Conservation (phyloP, 768 basidiomycete species). For the Dentipellis fragilis region DNA sequence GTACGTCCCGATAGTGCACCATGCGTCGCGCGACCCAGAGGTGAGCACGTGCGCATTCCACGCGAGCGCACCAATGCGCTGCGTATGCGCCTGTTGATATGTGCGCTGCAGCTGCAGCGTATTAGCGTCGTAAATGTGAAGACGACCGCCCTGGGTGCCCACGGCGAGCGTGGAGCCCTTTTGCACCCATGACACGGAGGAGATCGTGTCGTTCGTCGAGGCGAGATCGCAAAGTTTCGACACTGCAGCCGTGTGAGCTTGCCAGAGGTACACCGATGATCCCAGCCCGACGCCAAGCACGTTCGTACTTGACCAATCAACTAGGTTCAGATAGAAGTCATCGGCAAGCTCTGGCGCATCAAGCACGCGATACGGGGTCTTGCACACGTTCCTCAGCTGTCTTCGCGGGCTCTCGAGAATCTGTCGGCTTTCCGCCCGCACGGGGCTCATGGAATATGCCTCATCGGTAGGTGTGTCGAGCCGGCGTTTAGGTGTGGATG, state of each 20-base stretch:
- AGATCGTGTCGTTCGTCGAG: conserved; percentile 59
- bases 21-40: conserved; percentile 85
- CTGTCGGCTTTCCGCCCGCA: conserved; percentile 71
- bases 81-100: conserved; percentile 75
- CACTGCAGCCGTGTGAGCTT: conserved; percentile 86
- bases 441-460: conserved; percentile 85
- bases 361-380: conserved; percentile 93
- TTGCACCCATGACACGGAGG: conserved; percentile 91
- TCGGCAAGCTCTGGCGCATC: conserved; percentile 97
- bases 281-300: conserved; percentile 90
- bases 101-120: conserved; percentile 68
- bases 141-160: conserved; percentile 79
- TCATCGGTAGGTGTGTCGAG: conserved; percentile 83
- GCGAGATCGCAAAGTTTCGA: conserved; percentile 82
- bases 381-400: conserved; percentile 73
- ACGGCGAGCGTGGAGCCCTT: conserved; percentile 87
- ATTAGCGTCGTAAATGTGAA: conserved; percentile 91
- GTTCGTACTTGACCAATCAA: conserved; percentile 95
- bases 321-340: conserved; percentile 96
- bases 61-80: conserved; percentile 87
- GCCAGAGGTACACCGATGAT: conserved; percentile 93
- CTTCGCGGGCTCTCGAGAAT: conserved; percentile 81
- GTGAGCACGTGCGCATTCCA: conserved; percentile 88
- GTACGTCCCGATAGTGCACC: conserved; percentile 89
- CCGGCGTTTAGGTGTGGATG: conserved; percentile 42